These are phyloP conservation scores for Arthrobotrys musiformis DNA, from an alignment of 2,329 filamentous ascomycete species.

Conservation along the genomic window DNA sequence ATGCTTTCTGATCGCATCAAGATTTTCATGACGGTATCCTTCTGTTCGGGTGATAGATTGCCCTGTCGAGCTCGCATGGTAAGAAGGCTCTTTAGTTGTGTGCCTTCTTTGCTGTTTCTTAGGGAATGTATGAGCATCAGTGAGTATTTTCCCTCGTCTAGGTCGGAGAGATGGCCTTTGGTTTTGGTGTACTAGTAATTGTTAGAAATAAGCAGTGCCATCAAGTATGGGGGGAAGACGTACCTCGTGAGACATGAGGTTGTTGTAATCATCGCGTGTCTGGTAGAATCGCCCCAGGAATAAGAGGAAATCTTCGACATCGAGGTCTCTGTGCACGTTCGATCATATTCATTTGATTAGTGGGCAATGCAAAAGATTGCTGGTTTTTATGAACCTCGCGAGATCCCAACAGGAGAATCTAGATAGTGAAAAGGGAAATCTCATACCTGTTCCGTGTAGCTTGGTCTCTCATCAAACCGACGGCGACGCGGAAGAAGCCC, in stretches of 20 bases:
- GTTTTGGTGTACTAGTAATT: neutral
- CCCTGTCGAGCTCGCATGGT: neutral
- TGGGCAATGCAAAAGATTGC: too few relatives aligned
- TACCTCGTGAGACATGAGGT: neutral
- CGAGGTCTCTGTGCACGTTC: neutral
- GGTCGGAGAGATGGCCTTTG: slow-evolving; percentile 7
- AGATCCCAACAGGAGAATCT: too few relatives aligned
- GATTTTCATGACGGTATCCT: neutral
- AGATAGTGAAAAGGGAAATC: neutral
- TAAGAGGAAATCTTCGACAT: neutral
- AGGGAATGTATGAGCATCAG: neutral
- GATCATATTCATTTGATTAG: too few relatives aligned
- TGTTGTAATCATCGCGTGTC: slow-evolving; percentile 1
- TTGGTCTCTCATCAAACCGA: neutral
- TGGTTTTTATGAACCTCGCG: neutral
- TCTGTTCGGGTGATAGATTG: neutral
- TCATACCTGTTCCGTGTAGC: neutral
- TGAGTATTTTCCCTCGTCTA: slow-evolving; percentile 18
- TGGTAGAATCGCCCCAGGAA: neutral
- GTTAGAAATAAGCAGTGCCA: neutral
- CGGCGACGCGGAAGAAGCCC: neutral
- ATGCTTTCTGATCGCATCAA: neutral
- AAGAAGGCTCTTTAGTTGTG: neutral
- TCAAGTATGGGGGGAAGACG: neutral
- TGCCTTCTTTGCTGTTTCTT: neutral